Conservation (phyloP, 1,284 basidiomycete species). For the Amylostereum areolatum region DNA sequence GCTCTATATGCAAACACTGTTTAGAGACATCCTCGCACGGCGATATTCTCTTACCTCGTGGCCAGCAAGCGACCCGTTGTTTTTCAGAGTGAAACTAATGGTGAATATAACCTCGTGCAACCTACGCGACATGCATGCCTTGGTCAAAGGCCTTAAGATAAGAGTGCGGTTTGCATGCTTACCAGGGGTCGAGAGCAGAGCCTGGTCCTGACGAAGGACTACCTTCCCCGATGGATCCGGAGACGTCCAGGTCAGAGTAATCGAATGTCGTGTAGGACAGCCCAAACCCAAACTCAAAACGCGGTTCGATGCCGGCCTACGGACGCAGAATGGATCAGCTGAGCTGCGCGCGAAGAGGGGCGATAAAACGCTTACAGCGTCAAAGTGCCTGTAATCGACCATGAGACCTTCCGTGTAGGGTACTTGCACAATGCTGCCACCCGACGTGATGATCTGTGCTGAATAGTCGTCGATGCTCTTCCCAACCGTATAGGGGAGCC, state of each 20-base stretch:
- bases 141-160: neutral
- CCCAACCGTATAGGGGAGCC: conserved; percentile 46
- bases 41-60: conserved; percentile 22
- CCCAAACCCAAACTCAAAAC: conserved; percentile 36
- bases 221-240: conserved; percentile 22
- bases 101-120: conserved; percentile 25
- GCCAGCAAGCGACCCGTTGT: conserved; percentile 28
- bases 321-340: no score
- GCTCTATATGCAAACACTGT: conserved; percentile 28
- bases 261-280: conserved; percentile 36
- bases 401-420: conserved; percentile 25
- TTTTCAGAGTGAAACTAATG: conserved; percentile 27
- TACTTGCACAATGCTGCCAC: conserved; percentile 20
- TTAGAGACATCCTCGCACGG: neutral
- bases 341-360: no score
- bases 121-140: conserved; percentile 8
- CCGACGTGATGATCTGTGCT: conserved; percentile 23
- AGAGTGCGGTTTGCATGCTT: neutral
- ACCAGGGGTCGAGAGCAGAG: conserved; percentile 26
- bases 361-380: neutral
- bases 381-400: conserved; percentile 1
- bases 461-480: conserved; percentile 41
- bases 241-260: conserved; percentile 25
- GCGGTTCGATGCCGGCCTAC: conserved; percentile 22
- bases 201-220: conserved; percentile 21